These are phyloP conservation scores for Lactarius sp. DNA, from an alignment of 768 basidiomycete species.

Conservation along the genomic window DNA sequence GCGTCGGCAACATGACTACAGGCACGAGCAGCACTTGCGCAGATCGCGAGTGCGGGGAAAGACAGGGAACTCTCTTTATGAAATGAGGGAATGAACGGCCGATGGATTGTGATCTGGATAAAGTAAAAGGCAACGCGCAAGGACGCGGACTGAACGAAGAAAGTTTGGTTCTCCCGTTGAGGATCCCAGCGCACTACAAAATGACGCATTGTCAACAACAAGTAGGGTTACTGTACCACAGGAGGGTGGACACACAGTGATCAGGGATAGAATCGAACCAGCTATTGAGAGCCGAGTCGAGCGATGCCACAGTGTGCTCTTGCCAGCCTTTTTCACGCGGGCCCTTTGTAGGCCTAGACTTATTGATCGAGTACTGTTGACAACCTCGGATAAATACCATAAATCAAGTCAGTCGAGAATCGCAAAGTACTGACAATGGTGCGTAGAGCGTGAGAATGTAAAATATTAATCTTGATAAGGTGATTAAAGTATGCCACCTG, in stretches of 20 bases:
- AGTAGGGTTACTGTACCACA: background rate
- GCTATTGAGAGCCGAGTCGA: conserved; percentile 26
- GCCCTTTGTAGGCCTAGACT: conserved; percentile 11
- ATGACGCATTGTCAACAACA: background rate
- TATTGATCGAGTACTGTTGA: conserved; percentile 26
- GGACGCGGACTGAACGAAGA: conserved; percentile 38
- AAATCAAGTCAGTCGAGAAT: background rate
- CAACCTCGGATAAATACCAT: background rate
- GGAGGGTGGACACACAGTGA: conserved; percentile 28
- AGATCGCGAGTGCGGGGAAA: conserved; percentile 49
- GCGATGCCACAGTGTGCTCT: conserved; percentile 22
- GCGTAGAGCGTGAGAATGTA: conserved; percentile 56
- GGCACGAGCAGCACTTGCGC: conserved; percentile 48
- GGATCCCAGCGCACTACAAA: conserved; percentile 42
- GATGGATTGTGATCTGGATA: conserved; percentile 44
- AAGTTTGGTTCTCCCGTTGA: conserved; percentile 32
- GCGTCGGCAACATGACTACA: conserved; percentile 42
- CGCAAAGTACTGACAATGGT: conserved; percentile 44
- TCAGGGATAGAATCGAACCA: conserved; percentile 41
- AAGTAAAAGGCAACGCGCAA: conserved; percentile 41
- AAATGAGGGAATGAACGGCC: conserved; percentile 44
- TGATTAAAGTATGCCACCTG: conserved; percentile 49
- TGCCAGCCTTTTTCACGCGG: conserved; percentile 25
- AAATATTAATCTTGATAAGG: conserved; percentile 53
- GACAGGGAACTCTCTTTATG: conserved; percentile 31